Percentiles rank a stretch among this genome's conserved stretches.
Conservation (phyloP, 2,329 filamentous ascomycete genomes). For the Thielaviopsis punctulata region DNA sequence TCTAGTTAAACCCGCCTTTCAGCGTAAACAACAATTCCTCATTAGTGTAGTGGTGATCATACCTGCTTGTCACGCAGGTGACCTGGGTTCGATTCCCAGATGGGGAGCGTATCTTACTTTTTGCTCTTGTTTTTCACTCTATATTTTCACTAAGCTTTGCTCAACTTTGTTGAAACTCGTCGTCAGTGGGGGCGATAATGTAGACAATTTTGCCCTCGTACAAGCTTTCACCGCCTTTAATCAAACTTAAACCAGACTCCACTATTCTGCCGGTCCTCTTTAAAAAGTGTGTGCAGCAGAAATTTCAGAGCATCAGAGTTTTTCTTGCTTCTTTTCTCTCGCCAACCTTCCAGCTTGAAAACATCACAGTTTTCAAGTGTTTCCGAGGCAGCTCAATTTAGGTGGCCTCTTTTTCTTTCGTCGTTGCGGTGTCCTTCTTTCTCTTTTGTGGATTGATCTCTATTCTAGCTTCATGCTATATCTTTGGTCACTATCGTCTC, state of each 20-base stretch:
- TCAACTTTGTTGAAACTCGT: too few relatives aligned
- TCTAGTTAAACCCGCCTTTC: neutral
- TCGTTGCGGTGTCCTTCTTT: neutral
- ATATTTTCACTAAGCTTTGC: neutral
- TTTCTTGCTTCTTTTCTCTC: neutral
- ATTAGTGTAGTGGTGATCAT: conserved; percentile 13
- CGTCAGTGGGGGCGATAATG: neutral
- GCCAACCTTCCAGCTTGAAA: neutral
- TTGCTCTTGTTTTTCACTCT: neutral
- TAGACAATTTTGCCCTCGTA: neutral
- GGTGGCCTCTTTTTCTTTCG: too few relatives aligned
- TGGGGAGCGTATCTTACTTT: conserved; percentile 8
- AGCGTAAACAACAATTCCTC: conserved; percentile 1
- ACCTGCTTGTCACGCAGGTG: conserved; percentile 13
- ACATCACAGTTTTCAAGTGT: neutral
- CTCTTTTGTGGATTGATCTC: too few relatives aligned
- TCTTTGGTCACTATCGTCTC: too few relatives aligned
- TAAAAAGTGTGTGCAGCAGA: conserved; percentile 6
- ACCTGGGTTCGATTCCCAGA: conserved; percentile 13
- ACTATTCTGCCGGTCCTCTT: conserved; percentile 10
- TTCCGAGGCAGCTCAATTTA: neutral
- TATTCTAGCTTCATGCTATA: too few relatives aligned
- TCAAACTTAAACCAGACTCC: neutral
- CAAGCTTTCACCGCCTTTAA: neutral
- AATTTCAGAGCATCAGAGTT: neutral